A percentile compares a stretch with the other conserved stretches of the same genome.
These are phyloP conservation scores for Exophiala viscosa DNA, from an alignment of 2,329 filamentous ascomycete genomes.

Conservation along the genomic window DNA sequence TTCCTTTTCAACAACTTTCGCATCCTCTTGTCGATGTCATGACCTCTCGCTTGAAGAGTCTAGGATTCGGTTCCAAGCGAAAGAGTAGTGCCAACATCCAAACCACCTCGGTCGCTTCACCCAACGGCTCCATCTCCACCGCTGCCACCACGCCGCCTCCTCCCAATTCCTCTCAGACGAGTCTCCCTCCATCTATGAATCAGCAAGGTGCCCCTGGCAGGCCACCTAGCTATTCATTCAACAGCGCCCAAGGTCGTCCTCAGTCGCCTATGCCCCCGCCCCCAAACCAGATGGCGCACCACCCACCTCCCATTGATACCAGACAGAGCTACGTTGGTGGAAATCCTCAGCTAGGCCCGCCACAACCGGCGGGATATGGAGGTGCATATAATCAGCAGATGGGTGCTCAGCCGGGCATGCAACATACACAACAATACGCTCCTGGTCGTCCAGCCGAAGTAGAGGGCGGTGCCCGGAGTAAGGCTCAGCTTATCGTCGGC, in stretches of 20 bases:
- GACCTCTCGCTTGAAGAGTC: constrained; percentile 50
- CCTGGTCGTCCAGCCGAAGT: constrained; percentile 58
- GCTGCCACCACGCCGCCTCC: constrained; percentile 34
- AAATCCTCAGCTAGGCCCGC: constrained; percentile 37
- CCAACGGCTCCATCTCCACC: constrained; percentile 31
- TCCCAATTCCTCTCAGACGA: constrained; percentile 47
- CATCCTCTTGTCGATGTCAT: constrained; percentile 45
- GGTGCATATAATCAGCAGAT: constrained; percentile 30
- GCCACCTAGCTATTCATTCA: constrained; percentile 62
- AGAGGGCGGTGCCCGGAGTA: constrained; percentile 82
- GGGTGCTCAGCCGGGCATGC: constrained; percentile 28
- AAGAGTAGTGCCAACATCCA: constrained; percentile 48
- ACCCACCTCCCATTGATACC: constrained; percentile 54
- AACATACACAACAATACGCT: constrained; percentile 32
- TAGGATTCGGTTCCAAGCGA: constrained; percentile 48
- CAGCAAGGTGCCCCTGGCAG: constrained; percentile 52
- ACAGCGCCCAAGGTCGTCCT: constrained; percentile 49
- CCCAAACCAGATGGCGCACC: constrained; percentile 41
- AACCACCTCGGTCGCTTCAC: constrained; percentile 30
- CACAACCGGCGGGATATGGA: constrained; percentile 44
- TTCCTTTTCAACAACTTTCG: constrained; percentile 4
- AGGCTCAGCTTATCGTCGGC: constrained; percentile 95
- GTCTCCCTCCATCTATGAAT: constrained; percentile 55
- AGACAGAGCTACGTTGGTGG: constrained; percentile 49
- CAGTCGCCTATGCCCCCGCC: constrained; percentile 50